Evolutionary conservation across 371 early-diverging fungal genomes (phyloP), one percentile per base, ranked within the genome.

Genomic region (Mucor circinelloides): DNA sequence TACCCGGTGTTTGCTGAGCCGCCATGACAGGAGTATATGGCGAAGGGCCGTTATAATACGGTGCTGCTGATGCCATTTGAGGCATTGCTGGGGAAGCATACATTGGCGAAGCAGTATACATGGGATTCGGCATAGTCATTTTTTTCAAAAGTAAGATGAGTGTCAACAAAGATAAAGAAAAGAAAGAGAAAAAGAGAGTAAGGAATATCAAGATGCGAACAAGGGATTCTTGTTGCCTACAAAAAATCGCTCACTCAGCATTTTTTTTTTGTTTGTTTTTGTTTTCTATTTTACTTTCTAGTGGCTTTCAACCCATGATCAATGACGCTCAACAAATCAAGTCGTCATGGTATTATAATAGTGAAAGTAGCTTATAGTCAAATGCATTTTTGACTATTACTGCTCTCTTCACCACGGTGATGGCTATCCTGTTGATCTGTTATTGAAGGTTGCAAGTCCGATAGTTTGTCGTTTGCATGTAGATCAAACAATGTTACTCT

Each of bases 1-100:
- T 58, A 70, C 70, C 70, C 42, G 63, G 17, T 13, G 60, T 30
- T 32, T 64, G 69, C 19, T 70, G 70, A 1, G 40, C n/a, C 31
- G 63, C 57, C 30, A 66, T 58, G 19, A 55, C 52, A 32, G 60
- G 60, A n/a, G 61, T 56, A 66, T 66, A 66, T 9, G 68, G 68
- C 38, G 70, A 60, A 17, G 48, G 23, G 7, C 58, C 70, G 8
- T 38, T 42, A 61, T 66, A 66, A 58, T 61, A 62, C 31, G 66
- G 62, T 36, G 68, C 21, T 1, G 8, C 25, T 25, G 62, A 27
- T 36, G 60, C 54, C 58, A 70, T 63, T 10, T 56, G 61, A 25
- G 62, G 66, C 31, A 70, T 50, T 40, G 48, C 40, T 9, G 70
- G 70, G 52, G 64, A 62, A 46, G 70, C 61, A 55, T 61, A 61